phyloP scores from a whole-genome alignment of 352 stramenopile species.

The Phytophthora europaea region DNA sequence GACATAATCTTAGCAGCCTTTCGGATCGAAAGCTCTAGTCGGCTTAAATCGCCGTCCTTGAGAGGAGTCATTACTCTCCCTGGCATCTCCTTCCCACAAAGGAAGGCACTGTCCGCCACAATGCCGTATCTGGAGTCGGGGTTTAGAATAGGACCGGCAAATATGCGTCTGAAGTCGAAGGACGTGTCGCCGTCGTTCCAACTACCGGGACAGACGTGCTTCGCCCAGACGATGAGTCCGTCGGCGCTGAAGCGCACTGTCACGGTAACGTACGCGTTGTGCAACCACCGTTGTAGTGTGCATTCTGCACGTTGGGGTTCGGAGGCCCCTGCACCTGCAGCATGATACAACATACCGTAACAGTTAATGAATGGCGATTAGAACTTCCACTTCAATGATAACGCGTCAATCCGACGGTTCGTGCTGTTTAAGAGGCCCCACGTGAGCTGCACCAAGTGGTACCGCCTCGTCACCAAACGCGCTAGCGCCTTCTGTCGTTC shows the following conservation, averaged over 20 bases:
- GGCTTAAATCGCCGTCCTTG: neutral
- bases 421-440: conserved; percentile 5
- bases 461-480: neutral
- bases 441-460: conserved; percentile 13
- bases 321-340: conserved; percentile 5
- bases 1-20: neutral
- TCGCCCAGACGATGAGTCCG: conserved; percentile 5
- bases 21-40: neutral
- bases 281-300: conserved; percentile 28
- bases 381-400: neutral
- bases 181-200: conserved; percentile 30
- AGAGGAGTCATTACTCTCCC: neutral
- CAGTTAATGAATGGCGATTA: neutral
- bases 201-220: conserved; percentile 7
- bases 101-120: conserved; percentile 11
- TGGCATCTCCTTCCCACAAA: neutral
- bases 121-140: conserved; percentile 8
- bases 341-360: neutral
- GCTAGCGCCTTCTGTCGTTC: neutral
- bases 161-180: neutral
- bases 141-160: neutral
- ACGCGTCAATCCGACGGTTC: neutral
- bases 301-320: conserved; percentile 13
- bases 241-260: conserved; percentile 20
- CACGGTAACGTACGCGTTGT: conserved; percentile 13